Conservation (phyloP, 768 basidiomycete genomes). For the Lactarius vividus region DNA sequence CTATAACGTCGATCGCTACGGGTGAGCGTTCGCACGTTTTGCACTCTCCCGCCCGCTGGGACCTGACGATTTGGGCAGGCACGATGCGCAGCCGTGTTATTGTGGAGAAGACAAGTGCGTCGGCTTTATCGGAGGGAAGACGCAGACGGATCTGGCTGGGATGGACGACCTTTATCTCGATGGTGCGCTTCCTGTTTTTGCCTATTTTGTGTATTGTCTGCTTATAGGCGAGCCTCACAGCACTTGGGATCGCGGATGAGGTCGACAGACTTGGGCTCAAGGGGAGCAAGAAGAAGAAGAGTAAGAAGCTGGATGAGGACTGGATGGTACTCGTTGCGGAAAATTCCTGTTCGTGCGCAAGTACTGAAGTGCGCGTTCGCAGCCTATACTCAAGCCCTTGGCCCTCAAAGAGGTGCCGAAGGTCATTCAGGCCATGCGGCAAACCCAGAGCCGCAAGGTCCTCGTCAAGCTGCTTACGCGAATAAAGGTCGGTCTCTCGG, state of each 20-base stretch:
- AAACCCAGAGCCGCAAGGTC: slow-evolving; percentile 80
- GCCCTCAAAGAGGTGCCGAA: slow-evolving; percentile 81
- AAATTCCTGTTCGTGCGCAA: slow-evolving; percentile 1
- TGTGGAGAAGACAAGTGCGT: slow-evolving; percentile 96
- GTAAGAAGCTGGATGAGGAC: slow-evolving; percentile 93
- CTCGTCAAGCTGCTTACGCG: slow-evolving; percentile 80
- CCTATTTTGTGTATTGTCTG: background rate
- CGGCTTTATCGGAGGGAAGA: slow-evolving; percentile 96
- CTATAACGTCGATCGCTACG: slow-evolving; percentile 99
- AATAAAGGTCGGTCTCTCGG: slow-evolving; percentile 59
- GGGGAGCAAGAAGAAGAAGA: slow-evolving; percentile 84
- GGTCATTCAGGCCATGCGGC: slow-evolving; percentile 86
- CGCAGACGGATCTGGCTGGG: slow-evolving; percentile 90
- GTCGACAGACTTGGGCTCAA: slow-evolving; percentile 80
- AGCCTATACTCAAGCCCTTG: slow-evolving; percentile 80
- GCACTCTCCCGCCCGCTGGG: too few species aligned
- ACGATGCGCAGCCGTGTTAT: slow-evolving; percentile 92
- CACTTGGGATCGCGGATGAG: slow-evolving; percentile 92
- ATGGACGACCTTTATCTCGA: slow-evolving; percentile 96
- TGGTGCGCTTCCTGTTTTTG: slow-evolving; percentile 44
- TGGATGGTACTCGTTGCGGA: slow-evolving; percentile 57
- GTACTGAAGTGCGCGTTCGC: slow-evolving; percentile 4
- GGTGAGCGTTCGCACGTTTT: slow-evolving; percentile 50
- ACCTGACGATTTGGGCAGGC: slow-evolving; percentile 45
- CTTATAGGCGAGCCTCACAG: slow-evolving; percentile 39